Base-by-base conservation (phyloP, 1,284 basidiomycete species). In the Malassezia obtusa region DNA sequence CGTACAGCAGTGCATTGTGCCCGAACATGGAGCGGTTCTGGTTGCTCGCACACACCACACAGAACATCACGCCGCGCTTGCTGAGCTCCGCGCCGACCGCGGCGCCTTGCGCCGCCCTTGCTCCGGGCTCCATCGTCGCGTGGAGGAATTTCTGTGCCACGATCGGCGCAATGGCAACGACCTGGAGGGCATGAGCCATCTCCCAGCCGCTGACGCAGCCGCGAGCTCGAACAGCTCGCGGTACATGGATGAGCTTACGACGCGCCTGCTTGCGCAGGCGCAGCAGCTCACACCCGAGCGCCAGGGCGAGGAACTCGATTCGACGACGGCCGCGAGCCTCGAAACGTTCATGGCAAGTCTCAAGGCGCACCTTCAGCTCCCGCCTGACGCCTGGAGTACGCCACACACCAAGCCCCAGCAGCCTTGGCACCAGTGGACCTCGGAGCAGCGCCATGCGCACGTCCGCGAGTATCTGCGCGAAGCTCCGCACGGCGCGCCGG, bases 11-110 rank as follows among this genome's bases (percentile, higher is more conserved):
- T 10, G 94, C 88, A 67, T 84, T 82, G 73, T 99, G 94, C 0
- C 89, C 94, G 75, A 96, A 92, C 94, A 99, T 99, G 1, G 91
- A 96, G 31, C 94, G 85, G 74, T 99, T 99, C 87, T 98, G 75
- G 69, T 98, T 98, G 71, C 89, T 94, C 10, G 92, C 92, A 72
- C 92, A 98, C 25, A 98, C 92, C 10, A 98, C 89, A 72, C 92
- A 96, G 77, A 98, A 98, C 45, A 92, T 28, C 28, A 56, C 49
- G n/a, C 45, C 45, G 7, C 43, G 47, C 17, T 39, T 32, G 14
- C 32, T 26, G 26, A 30, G 25, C 21, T 32, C 33, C 22, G 46
- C 45, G 5, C 33, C 33, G 5, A 25, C 17, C 25, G 11, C n/a
- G 21, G 26, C 43, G 32, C 43, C 43, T 10, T 24, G 9, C 14